Evolutionary conservation across 2,329 filamentous ascomycete genomes (phyloP).

Genomic region (Dryadomyces quercivorus): DNA sequence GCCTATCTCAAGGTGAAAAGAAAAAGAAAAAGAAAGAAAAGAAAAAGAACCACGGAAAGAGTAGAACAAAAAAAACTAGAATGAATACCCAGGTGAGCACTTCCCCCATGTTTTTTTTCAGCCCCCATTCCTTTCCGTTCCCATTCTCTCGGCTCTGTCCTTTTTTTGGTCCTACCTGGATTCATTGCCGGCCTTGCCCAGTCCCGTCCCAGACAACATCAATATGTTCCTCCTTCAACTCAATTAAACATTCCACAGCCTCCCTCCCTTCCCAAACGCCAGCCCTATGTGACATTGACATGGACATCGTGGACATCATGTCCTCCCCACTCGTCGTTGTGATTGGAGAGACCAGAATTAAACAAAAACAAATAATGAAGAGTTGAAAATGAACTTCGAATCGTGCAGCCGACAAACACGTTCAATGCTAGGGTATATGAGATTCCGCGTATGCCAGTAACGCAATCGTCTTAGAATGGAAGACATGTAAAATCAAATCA

Average conservation of each 20-base stretch:
- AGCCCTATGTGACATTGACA: conserved; percentile 4
- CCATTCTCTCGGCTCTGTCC: background rate
- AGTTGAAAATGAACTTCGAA: background rate
- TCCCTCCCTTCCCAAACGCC: conserved; percentile 3
- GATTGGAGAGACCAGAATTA: background rate
- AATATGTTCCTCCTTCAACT: background rate
- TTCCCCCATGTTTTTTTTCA: background rate
- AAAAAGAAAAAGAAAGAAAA: background rate
- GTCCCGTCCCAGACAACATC: background rate
- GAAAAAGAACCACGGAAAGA: background rate
- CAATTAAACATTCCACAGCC: background rate
- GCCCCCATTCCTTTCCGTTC: background rate
- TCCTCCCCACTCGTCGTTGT: background rate
- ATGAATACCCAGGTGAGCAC: background rate
- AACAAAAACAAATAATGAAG: background rate
- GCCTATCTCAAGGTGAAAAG: background rate
- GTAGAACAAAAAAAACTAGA: background rate
- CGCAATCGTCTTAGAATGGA: background rate
- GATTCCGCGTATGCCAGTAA: background rate
- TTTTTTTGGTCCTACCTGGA: background rate
- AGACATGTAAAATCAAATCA: conserved; percentile 4
- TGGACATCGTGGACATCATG: conserved; percentile 1
- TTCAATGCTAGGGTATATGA: conserved; percentile 3
- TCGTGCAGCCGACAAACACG: background rate
- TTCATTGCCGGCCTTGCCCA: background rate